These are phyloP conservation scores for Samsoniella hepiali DNA, from an alignment of 2,329 filamentous ascomycete genomes.

Conservation along the genomic window DNA sequence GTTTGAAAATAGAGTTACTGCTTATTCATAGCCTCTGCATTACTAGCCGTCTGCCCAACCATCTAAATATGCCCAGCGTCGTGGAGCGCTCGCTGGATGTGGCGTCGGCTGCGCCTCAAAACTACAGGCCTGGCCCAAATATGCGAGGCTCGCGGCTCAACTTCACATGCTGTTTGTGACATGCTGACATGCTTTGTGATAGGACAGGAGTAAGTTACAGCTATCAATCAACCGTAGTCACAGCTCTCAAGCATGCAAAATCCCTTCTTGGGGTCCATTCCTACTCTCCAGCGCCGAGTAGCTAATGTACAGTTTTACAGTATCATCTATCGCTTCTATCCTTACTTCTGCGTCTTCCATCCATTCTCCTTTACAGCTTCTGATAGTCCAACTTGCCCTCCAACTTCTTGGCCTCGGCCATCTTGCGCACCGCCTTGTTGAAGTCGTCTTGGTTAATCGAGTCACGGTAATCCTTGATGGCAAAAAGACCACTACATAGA, in stretches of 20 bases:
- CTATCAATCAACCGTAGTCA: background rate
- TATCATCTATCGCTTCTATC: background rate
- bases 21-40: background rate
- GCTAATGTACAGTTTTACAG: conserved; percentile 16
- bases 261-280: conserved; percentile 8
- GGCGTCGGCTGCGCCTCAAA: conserved; percentile 7
- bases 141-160: background rate
- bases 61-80: background rate
- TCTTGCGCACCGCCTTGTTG: conserved; percentile 98
- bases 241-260: background rate
- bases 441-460: conserved; percentile 97
- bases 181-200: background rate
- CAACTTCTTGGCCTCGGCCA: conserved; percentile 95
- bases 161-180: background rate
- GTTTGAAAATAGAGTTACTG: background rate
- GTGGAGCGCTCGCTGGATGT: background rate
- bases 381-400: conserved; percentile 98
- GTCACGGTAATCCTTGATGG: conserved; percentile 97
- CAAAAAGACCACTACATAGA: conserved; percentile 73
- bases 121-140: background rate
- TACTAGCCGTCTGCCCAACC: background rate
- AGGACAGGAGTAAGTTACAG: background rate
- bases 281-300: conserved; percentile 8
- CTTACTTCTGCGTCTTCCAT: background rate
- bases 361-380: conserved; percentile 64